Evolutionary conservation across 1,284 basidiomycete genomes (phyloP).

Genomic region (Acaromyces ingoldii): DNA sequence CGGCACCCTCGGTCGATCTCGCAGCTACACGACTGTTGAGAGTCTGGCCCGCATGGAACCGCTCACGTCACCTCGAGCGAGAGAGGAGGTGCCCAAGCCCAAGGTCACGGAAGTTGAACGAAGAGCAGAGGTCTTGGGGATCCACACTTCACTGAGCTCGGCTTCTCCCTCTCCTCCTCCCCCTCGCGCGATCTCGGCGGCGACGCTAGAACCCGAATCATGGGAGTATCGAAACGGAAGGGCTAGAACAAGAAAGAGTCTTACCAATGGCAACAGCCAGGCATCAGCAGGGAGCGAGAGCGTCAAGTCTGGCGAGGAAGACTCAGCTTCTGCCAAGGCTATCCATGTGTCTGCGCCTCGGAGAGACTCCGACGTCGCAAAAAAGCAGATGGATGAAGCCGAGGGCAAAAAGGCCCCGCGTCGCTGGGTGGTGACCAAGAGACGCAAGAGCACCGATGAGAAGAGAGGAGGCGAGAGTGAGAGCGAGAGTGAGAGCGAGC

Average conservation of each 20-base stretch:
- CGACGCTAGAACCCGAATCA: conserved; percentile 29
- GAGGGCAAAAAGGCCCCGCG: too few relatives aligned
- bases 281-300: too few relatives aligned
- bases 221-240: conserved; percentile 40
- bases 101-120: conserved; percentile 1
- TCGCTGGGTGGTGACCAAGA: background rate
- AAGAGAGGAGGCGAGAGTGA: conserved; percentile 25
- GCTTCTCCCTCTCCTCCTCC: conserved; percentile 3
- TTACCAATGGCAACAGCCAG: conserved; percentile 21
- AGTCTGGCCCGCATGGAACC: conserved; percentile 1
- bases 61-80: conserved; percentile 6
- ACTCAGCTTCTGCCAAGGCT: too few relatives aligned
- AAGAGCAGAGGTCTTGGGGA: conserved; percentile 2
- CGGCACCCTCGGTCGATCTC: conserved; percentile 1
- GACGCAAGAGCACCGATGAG: conserved; percentile 23
- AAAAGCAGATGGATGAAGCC: too few relatives aligned
- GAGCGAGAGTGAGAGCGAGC: conserved; percentile 16
- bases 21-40: conserved; percentile 7
- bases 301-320: too few relatives aligned
- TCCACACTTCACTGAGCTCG: conserved; percentile 8
- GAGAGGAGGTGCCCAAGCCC: background rate
- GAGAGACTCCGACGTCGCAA: too few relatives aligned
- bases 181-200: conserved; percentile 18
- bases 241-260: conserved; percentile 18
- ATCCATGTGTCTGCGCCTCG: too few relatives aligned